A percentile compares a stretch with the other conserved stretches of the same genome.
These are phyloP conservation scores for Steccherinum ochraceum DNA, from an alignment of 768 basidiomycete species.

Conservation along the genomic window DNA sequence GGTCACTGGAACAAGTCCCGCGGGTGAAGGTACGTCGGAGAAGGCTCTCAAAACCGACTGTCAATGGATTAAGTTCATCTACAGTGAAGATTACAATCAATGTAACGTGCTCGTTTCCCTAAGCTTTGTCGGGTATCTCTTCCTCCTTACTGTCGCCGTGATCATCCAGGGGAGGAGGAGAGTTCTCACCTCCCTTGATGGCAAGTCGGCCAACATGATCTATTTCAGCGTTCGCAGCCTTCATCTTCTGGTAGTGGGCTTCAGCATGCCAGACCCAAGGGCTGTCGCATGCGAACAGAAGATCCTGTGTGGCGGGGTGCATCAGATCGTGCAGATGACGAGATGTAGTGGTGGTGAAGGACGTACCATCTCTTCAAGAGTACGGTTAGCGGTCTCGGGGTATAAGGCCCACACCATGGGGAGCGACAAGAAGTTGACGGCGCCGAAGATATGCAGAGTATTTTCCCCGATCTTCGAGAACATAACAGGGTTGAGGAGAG, in stretches of 20 bases:
- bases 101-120: background rate
- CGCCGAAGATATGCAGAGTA: constrained; percentile 39
- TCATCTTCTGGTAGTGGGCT: constrained; percentile 30
- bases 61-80: background rate
- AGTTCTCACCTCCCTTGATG: background rate
- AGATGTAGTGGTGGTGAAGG: background rate
- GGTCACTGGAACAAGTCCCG: background rate
- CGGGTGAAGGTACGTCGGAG: no score
- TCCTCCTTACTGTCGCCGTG: background rate
- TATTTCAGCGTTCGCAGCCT: constrained; percentile 18
- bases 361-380: constrained; percentile 35
- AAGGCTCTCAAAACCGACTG: background rate
- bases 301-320: constrained; percentile 15
- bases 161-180: background rate
- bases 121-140: background rate
- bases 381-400: constrained; percentile 39
- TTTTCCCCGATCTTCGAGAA: constrained; percentile 36
- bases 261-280: constrained; percentile 42
- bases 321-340: background rate
- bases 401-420: constrained; percentile 40
- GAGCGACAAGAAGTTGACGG: constrained; percentile 35
- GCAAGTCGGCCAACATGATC: constrained; percentile 6
- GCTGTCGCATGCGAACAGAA: constrained; percentile 37
- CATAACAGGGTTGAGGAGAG: constrained; percentile 39
- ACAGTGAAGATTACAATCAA: background rate